Evolutionary conservation across 306 rosid species (phyloP), one percentile per base, ranked within the genome.

Genomic region (Abrus precatorius): DNA sequence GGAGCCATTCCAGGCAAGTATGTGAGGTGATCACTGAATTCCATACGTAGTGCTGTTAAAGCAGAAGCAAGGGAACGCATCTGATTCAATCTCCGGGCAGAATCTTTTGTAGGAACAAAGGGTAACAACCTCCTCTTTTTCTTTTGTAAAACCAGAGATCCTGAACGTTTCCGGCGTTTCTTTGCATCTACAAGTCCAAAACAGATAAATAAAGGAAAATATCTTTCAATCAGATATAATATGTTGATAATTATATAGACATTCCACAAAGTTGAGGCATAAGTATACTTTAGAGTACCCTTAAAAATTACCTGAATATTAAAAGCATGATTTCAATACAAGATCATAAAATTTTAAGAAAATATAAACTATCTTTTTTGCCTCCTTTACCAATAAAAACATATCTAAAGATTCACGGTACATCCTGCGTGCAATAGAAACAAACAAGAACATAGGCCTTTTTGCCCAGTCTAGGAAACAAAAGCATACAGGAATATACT

Each of bases 61-160:
- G 97, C 97, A 7, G 89, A 54, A 78, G 97, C 97, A 79, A 93
- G 97, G 9, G 94, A 93, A 82, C 89, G 86, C 97, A 93, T 90
- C 82, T 93, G 97, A 78, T 91, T 87, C 76, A 91, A 55, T 81
- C 97, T 91, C 75, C 67, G 86, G 72, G 72, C 78, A 69, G 85
- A 86, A 87, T 91, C 91, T 70, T 88, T 86, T 11, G 92, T 57
- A 69, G 97, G 94, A 86, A 83, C 61, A 78, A 84, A 93, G 10
- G 97, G 93, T 49, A 93, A 80, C 9, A 93, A 44, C 78, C 91
- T 90, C 78, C 97, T 90, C 52, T 80, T 89, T 75, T 72, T 93
- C 97, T 93, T 93, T 43, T 91, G 94, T 77, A 87, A 34, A 55
- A 88, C 88, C 75, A 90, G 79, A 55, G 93, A 66, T 62, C 87